Conservation (phyloP, 2,329 filamentous ascomycete genomes). For the Didymosphaeria variabile region DNA sequence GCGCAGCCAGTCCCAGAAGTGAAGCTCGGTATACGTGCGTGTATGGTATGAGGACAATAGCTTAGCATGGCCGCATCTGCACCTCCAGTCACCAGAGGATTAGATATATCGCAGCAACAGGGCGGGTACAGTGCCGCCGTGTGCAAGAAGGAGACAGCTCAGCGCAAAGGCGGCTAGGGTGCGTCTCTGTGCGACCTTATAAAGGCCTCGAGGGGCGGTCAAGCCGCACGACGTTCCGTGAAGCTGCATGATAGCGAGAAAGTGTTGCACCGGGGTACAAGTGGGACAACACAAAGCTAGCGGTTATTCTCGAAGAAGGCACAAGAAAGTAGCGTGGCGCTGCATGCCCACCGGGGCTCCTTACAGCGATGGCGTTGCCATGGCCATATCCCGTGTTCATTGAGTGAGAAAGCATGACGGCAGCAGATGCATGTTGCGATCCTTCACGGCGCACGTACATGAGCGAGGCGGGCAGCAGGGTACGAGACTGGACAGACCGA, state of each 20-base stretch:
- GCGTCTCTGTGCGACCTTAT: constrained; percentile 37
- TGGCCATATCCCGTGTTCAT: constrained; percentile 12
- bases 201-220: constrained; percentile 27
- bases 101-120: constrained; percentile 15
- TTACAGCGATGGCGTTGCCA: constrained; percentile 6
- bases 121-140: background rate
- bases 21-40: constrained; percentile 30
- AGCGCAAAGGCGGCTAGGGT: constrained; percentile 27
- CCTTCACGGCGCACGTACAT: constrained; percentile 27
- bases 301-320: constrained; percentile 18
- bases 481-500: constrained; percentile 20
- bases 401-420: constrained; percentile 24
- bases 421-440: constrained; percentile 33
- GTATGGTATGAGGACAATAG: constrained; percentile 9
- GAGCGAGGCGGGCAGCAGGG: constrained; percentile 29
- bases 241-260: constrained; percentile 35
- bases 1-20: constrained; percentile 30
- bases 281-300: constrained; percentile 23
- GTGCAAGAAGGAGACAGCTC: constrained; percentile 15
- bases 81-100: constrained; percentile 13
- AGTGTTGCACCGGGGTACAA: constrained; percentile 23
- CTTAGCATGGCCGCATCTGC: constrained; percentile 3
- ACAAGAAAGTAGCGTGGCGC: constrained; percentile 17
- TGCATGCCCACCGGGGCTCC: constrained; percentile 8
- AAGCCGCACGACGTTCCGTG: constrained; percentile 32